A percentile compares a stretch with the other conserved stretches of the same genome.
Evolutionary conservation across 169 alveolate species (phyloP).

Genomic region (Cryptosporidium tyzzeri): DNA sequence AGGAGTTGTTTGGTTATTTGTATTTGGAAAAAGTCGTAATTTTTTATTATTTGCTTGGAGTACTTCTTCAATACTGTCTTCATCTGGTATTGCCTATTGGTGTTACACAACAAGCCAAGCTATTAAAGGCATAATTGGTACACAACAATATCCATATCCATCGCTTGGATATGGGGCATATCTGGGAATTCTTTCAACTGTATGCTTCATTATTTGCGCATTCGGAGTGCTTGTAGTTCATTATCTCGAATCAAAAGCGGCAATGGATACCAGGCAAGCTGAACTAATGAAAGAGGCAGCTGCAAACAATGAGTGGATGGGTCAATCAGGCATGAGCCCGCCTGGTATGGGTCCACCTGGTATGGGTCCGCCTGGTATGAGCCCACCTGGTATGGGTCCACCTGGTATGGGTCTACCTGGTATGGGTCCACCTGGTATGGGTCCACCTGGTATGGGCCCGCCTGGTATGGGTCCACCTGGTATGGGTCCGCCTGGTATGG

Average conservation of each 20-base stretch:
- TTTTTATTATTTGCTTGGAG: conserved; percentile 76
- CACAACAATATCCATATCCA: conserved; percentile 74
- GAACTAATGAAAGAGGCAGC: conserved; percentile 67
- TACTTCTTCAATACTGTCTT: conserved; percentile 60
- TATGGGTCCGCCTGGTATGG: conserved; percentile 55
- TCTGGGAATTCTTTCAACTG: conserved; percentile 41
- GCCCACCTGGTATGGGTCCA: conserved; percentile 35
- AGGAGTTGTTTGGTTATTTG: conserved; percentile 71
- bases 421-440: conserved; percentile 45
- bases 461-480: conserved; percentile 41
- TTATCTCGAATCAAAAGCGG: conserved; percentile 55
- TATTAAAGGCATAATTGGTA: conserved; percentile 22
- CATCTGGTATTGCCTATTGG: conserved; percentile 67
- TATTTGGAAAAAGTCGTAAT: conserved; percentile 66
- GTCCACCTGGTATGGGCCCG: conserved; percentile 43
- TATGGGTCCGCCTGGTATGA: conserved; percentile 16
- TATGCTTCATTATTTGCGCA: conserved; percentile 58
- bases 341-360: conserved; percentile 70
- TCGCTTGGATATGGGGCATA: conserved; percentile 61
- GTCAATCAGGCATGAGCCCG: conserved; percentile 60
- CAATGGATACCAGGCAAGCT: conserved; percentile 63
- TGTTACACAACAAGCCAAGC: conserved; percentile 67
- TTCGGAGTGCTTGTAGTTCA: conserved; percentile 66
- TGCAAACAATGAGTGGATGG: conserved; percentile 68
- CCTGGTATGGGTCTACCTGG: conserved; percentile 56